phyloP scores from a whole-genome alignment of 768 basidiomycete species.

The Termitomyces sp. region DNA sequence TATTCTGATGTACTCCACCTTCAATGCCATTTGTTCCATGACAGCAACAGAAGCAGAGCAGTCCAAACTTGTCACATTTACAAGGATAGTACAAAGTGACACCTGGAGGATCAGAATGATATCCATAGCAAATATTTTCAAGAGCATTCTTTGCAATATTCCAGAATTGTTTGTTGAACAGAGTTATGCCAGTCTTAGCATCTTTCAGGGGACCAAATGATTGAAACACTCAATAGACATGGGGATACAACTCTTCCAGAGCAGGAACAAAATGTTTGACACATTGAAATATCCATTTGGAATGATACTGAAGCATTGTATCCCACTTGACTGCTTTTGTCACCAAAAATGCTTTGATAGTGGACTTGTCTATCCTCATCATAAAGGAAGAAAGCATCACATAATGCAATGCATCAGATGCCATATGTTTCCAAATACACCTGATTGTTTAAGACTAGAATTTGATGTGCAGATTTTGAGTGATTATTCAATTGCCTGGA shows the following conservation, averaged over 20 bases:
- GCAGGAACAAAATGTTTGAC: neutral
- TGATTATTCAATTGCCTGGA: no score
- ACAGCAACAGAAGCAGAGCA: neutral
- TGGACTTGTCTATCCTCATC: neutral
- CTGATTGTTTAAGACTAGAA: no score
- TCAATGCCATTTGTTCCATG: neutral
- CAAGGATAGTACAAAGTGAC: neutral
- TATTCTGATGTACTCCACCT: neutral
- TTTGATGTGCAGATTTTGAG: no score
- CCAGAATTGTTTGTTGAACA: neutral
- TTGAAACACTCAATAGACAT: neutral
- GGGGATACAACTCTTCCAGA: neutral
- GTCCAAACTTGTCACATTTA: neutral
- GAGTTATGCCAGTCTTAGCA: neutral
- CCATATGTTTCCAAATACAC: no score
- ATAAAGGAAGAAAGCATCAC: neutral
- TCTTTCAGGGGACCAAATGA: neutral
- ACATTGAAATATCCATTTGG: neutral
- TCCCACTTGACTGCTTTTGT: no score
- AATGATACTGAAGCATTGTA: neutral
- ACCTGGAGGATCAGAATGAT: neutral
- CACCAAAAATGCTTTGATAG: neutral
- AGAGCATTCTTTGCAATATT: neutral
- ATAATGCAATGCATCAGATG: neutral
- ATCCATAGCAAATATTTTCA: neutral